phyloP scores from a whole-genome alignment of 306 rosid species.

The Crotalaria pallida region DNA sequence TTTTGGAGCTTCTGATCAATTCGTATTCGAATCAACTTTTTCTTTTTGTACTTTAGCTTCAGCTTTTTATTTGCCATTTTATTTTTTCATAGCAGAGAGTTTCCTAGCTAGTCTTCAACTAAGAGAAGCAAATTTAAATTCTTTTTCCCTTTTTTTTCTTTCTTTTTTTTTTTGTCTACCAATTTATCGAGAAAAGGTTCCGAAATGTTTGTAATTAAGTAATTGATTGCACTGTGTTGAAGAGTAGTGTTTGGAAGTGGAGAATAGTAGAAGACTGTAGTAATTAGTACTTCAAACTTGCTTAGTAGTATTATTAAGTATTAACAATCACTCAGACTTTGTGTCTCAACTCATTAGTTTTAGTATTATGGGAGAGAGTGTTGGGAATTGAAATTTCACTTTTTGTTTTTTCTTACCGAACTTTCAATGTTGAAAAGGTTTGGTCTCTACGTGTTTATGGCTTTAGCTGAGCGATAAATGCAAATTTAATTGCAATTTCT shows the following conservation, averaged over 20 bases:
- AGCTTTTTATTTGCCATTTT: not conserved
- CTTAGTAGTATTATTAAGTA: not conserved
- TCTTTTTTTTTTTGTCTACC: not conserved
- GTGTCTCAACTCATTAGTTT: not conserved
- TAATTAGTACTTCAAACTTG: not conserved
- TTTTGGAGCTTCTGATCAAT: slow-evolving; percentile 20
- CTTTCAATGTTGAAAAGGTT: not conserved
- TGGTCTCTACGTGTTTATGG: not conserved
- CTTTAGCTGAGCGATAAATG: not conserved
- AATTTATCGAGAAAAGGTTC: not conserved
- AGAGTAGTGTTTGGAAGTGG: not conserved
- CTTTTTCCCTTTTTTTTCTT: not conserved
- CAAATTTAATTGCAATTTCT: not conserved
- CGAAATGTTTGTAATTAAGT: not conserved
- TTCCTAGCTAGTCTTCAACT: not conserved
- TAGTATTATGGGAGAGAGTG: not conserved
- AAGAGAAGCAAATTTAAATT: not conserved
- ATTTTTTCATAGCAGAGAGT: not conserved
- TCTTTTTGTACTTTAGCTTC: not conserved
- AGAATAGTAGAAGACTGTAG: not conserved
- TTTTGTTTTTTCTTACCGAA: not conserved
- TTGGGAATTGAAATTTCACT: not conserved
- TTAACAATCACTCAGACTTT: not conserved
- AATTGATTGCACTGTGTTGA: not conserved
- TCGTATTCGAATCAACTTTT: slow-evolving; percentile 1